These are phyloP conservation scores for Clavulina sp. DNA, from an alignment of 768 basidiomycete species.

Conservation along the genomic window DNA sequence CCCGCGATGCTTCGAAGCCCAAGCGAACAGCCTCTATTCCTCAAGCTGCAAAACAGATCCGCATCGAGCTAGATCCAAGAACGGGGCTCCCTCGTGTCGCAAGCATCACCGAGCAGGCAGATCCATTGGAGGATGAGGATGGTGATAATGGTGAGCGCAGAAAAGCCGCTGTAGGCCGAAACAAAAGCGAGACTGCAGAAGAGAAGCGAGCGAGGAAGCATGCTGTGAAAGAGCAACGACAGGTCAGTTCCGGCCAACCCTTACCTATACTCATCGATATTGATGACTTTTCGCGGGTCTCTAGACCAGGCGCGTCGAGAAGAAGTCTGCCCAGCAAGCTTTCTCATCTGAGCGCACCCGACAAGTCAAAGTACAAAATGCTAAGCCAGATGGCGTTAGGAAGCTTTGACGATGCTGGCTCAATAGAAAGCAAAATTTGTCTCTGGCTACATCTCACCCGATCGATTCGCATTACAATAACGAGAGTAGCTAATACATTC, in stretches of 20 bases:
- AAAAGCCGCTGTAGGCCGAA: constrained; percentile 33
- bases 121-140: constrained; percentile 9
- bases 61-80: constrained; percentile 53
- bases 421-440: too few relatives aligned
- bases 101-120: constrained; percentile 14
- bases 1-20: constrained; percentile 31
- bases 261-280: background rate
- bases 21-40: too few relatives aligned
- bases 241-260: constrained; percentile 14
- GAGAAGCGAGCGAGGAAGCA: constrained; percentile 27
- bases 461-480: too few relatives aligned
- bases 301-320: constrained; percentile 24
- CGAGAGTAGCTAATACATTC: too few relatives aligned
- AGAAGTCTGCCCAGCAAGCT: constrained; percentile 25
- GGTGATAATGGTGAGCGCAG: constrained; percentile 17
- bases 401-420: too few relatives aligned
- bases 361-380: constrained; percentile 15
- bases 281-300: background rate
- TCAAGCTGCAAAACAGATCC: constrained; percentile 38
- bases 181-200: constrained; percentile 48
- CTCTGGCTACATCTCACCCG: too few relatives aligned
- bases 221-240: constrained; percentile 26
- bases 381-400: background rate
- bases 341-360: constrained; percentile 23
- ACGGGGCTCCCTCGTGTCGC: constrained; percentile 55